Base-by-base conservation (phyloP, 306 rosid species). In the Ziziphus jujuba region DNA sequence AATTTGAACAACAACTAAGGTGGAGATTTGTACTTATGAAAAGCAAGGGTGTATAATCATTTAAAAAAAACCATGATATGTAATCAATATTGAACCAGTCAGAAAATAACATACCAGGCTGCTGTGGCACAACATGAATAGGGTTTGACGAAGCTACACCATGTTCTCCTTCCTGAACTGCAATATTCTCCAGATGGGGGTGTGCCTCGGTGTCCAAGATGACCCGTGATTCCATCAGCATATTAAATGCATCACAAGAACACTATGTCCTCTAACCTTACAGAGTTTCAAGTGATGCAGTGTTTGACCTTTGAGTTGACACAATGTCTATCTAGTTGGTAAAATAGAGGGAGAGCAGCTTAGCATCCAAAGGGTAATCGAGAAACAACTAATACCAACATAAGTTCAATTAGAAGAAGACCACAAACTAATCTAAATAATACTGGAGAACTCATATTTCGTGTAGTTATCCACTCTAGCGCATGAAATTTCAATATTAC, bases 121-220 rank as follows among this genome's bases (percentile, higher is more conserved):
- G 80, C 66, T 82, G 88, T 12, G 82, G 58, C 52, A 72, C 51
- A 20, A 64, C 70, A 66, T 66, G 76, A 69, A 71, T 77, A 35
- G 82, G 61, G 62, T 79, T 68, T 36, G 83, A 78, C 50, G 78
- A 72, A 58, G 86, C 69, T 55, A 77, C 73, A 72, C 78, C 76
- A 35, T 62, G 84, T 76, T 82, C 91, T 63, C 83, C 90, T 70
- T 71, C 85, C 64, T 65, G 91, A 72, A 79, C 75, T 45, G 78
- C 63, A 70, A 73, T 47, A 45, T 73, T 70, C 77, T 81, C 86
- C 0, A 83, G 75, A 59, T 68, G 73, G 59, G 75, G 79, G 65
- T 73, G 79, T 68, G 82, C 64, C 77, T 76, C 81, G 10, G 77
- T 66, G 76, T 75, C 77, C 51, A 65, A 63, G 56, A 77, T 54